Evolutionary conservation across 2,329 filamentous ascomycete genomes (phyloP).

Genomic region (Aspergillus fischeri): DNA sequence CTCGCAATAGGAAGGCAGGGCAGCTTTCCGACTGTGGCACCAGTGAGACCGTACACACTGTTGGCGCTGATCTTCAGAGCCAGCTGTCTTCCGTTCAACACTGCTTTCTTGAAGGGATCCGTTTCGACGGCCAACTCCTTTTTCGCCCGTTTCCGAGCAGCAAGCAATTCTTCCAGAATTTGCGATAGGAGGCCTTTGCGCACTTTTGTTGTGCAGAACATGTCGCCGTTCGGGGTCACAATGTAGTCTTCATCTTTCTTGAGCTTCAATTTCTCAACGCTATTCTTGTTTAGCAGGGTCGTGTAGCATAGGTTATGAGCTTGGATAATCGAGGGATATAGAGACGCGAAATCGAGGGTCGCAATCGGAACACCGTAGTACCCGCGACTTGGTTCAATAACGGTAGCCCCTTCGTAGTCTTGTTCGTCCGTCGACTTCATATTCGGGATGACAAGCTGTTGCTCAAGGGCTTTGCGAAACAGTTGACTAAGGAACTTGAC

Average conservation of each 20-base stretch:
- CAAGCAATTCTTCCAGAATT: slow-evolving; percentile 88
- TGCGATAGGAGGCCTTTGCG: slow-evolving; percentile 89
- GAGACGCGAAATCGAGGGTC: slow-evolving; percentile 95
- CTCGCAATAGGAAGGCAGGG: slow-evolving; percentile 93
- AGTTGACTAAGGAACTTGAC: slow-evolving; percentile 97
- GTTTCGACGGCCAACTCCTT: slow-evolving; percentile 82
- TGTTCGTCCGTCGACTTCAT: slow-evolving; percentile 70
- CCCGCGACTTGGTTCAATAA: slow-evolving; percentile 89
- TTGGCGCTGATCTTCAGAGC: slow-evolving; percentile 96
- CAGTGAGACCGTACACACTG: slow-evolving; percentile 94
- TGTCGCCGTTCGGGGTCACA: slow-evolving; percentile 87
- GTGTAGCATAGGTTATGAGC: slow-evolving; percentile 98
- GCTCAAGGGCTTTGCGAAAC: slow-evolving; percentile 89
- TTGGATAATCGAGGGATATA: slow-evolving; percentile 98
- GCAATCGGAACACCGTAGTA: slow-evolving; percentile 96
- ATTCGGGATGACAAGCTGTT: slow-evolving; percentile 92
- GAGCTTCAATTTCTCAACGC: slow-evolving; percentile 70
- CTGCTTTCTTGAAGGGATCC: slow-evolving; percentile 95
- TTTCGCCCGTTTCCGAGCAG: slow-evolving; percentile 93
- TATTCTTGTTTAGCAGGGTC: slow-evolving; percentile 75
- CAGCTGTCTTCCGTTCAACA: slow-evolving; percentile 93
- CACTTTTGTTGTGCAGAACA: slow-evolving; percentile 83
- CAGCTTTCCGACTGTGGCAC: slow-evolving; percentile 91
- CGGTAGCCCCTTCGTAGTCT: slow-evolving; percentile 95
- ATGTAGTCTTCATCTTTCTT: slow-evolving; percentile 94